phyloP scores from a whole-genome alignment of 352 stramenopile genomes.

The Globisporangium megalacanthum region DNA sequence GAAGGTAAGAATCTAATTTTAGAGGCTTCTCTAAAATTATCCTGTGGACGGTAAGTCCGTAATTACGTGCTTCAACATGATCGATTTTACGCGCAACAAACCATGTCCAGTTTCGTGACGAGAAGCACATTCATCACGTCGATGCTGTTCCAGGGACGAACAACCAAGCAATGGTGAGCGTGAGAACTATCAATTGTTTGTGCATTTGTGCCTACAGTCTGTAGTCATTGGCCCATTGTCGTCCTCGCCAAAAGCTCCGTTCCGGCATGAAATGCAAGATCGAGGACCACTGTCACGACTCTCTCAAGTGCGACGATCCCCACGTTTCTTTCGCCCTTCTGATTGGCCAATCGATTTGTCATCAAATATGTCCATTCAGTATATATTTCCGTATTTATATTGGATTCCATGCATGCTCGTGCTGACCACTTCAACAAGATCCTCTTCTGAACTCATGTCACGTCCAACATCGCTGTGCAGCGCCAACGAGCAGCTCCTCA shows the following conservation, averaged over 20 bases:
- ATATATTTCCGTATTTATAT: background rate
- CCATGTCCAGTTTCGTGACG: no score
- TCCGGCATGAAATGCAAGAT: background rate
- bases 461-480: background rate
- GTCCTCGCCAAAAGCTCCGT: background rate
- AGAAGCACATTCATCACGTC: no score
- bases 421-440: no score
- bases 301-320: background rate
- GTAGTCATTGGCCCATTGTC: background rate
- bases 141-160: no score
- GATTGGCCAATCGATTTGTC: background rate
- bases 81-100: background rate
- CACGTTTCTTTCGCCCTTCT: background rate
- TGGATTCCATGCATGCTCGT: background rate
- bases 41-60: background rate
- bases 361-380: background rate
- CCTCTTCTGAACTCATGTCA: background rate
- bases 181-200: background rate
- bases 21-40: background rate
- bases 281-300: no score
- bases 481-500: background rate
- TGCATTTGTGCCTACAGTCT: no score
- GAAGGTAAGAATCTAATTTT: no score
- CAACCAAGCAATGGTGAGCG: background rate
- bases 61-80: constrained; percentile 2